These are phyloP conservation scores for Pichia sp. DNA, from an alignment of 1,139 yeast species.

Conservation along the genomic window DNA sequence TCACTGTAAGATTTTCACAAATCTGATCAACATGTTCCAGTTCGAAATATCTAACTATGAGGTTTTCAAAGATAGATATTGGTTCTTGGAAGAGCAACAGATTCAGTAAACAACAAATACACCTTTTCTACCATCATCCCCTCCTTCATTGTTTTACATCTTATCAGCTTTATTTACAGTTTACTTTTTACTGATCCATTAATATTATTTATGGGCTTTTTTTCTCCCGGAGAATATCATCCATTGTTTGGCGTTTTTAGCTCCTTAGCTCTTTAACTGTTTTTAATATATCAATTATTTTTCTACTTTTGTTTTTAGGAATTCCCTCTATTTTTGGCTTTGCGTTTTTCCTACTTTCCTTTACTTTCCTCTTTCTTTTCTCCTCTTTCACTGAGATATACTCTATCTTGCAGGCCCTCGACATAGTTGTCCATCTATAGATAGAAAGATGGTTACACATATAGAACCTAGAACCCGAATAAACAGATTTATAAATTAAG, in stretches of 20 bases:
- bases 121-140: not conserved
- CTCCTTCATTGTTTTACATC: not conserved
- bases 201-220: too few relatives aligned
- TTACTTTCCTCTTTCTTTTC: not conserved
- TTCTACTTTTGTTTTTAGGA: not conserved
- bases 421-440: not conserved
- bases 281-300: not conserved
- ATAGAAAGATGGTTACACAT: not conserved
- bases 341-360: not conserved
- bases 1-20: slow-evolving; percentile 33
- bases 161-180: not conserved
- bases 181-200: not conserved
- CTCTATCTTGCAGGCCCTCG: not conserved
- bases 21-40: slow-evolving; percentile 32
- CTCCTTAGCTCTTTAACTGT: not conserved
- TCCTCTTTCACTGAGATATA: not conserved
- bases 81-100: slow-evolving; percentile 22
- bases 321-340: not conserved
- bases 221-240: not conserved
- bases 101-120: not conserved
- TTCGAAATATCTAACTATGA: slow-evolving; percentile 29
- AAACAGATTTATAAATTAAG: not conserved
- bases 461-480: not conserved
- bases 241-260: not conserved
- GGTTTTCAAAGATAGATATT: slow-evolving; percentile 25